Evolutionary conservation across 2,329 filamentous ascomycete species (phyloP), one percentile per base, ranked within the genome.

Genomic region (Arachnopeziza araneosa): DNA sequence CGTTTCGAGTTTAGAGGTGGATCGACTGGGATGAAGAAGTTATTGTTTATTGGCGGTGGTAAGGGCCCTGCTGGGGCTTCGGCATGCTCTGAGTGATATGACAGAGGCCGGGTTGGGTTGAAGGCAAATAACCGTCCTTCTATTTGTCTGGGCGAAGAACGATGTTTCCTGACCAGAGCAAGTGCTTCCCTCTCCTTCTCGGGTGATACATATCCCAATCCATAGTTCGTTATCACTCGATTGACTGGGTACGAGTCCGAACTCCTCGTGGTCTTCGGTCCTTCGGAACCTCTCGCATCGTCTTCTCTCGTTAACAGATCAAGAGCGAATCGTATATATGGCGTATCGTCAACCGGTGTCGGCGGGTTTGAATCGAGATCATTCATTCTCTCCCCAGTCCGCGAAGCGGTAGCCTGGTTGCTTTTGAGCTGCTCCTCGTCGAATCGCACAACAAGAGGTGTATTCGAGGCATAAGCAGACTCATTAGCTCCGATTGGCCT

Each of bases 291-390:
- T 75, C 79, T 76, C 6, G 85, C 79, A 62, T 90, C 85, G 60
- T 87, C 87, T 68, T 89, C 84, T 54, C 88, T 81, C 6, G 91
- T 96, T 67, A 98, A 78, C 64, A 93, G 91, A 64, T 96, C 90
- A 64, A 98, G 85, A 50, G 93, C 93, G 73, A 95, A 96, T 64
- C 89, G 89, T 64, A 97, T 90, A 73, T 93, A 96, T 0, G 91
- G 92, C 9, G 86, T 89, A 70, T 96, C 89, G 69, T 96, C 92
- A 49, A 88, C 90, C 0, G 92, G 92, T 0, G 90, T 93, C 2
- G 80, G 78, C 14, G 79, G 76, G 56, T 76, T 76, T 19, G 67
- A 67, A 14, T 68, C 66, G 26, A 62, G 24, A 7, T 62, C 59
- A 24, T 50, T 52, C 30, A 63, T 66, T 49, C 50, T 50, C 54